Evolutionary conservation across 2,329 filamentous ascomycete species (phyloP).

Genomic region (Xylaria sp.): DNA sequence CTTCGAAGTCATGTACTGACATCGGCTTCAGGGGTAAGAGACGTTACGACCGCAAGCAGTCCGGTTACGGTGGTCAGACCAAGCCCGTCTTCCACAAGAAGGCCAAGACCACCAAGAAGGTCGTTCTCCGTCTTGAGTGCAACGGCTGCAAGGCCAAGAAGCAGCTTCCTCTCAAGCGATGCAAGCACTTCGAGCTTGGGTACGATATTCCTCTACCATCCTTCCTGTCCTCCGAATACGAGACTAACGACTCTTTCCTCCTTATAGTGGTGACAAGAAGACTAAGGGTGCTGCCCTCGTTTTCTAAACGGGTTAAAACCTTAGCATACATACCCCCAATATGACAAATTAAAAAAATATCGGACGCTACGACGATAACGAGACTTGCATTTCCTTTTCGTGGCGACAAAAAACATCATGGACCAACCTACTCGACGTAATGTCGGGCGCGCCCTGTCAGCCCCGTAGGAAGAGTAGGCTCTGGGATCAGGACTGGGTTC

Average conservation of each 20-base stretch:
- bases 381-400: constrained; percentile 20
- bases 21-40: constrained; percentile 14
- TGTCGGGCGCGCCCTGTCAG: constrained; percentile 8
- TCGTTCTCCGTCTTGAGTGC: constrained; percentile 97
- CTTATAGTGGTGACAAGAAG: constrained; percentile 97
- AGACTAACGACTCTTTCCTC: constrained; percentile 4
- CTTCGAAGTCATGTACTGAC: constrained; percentile 5
- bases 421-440: constrained; percentile 14
- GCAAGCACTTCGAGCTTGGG: constrained; percentile 99
- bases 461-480: constrained; percentile 14
- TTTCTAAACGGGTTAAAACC: constrained; percentile 61
- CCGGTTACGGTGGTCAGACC: constrained; percentile 80
- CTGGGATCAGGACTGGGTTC: constrained; percentile 17
- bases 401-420: constrained; percentile 13
- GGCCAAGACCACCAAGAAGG: constrained; percentile 99
- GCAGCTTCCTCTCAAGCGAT: constrained; percentile 97
- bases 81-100: constrained; percentile 65
- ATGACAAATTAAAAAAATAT: constrained; percentile 18
- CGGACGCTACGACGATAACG: constrained; percentile 23
- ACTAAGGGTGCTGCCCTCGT: constrained; percentile 99
- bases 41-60: constrained; percentile 21
- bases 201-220: constrained; percentile 44
- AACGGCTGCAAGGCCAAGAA: constrained; percentile 96
- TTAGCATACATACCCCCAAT: constrained; percentile 3
- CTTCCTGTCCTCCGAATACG: neutral